Base-by-base conservation (phyloP, 1,284 basidiomycete genomes). In the Ustilago bromivora region DNA sequence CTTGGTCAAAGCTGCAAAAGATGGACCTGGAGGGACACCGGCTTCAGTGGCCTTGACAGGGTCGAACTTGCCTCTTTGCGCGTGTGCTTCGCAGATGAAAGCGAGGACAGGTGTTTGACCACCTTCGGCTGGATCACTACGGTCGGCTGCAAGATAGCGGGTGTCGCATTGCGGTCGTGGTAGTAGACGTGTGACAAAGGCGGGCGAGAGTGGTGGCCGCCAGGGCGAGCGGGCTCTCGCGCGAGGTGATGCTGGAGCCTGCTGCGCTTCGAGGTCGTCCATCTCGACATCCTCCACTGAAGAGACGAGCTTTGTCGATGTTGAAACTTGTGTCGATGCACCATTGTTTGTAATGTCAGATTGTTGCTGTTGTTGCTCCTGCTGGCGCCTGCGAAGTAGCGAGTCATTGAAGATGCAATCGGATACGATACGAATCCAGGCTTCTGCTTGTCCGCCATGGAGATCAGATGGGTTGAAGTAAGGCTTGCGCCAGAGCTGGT, bases 51-150 rank as follows among this genome's bases (percentile, higher is more conserved):
- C 94, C 74, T 90, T 91, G 65, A 87, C 87, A 0, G 87, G 90
- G 74, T 96, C 90, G 82, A 98, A 96, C 86, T 93, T 94, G n/a
- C 95, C 95, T 3, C 94, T 91, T 43, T 92, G 88, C 3, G 89
- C 89, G 0, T 94, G 93, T 0, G 94, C 94, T 56, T 93, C 89
- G 49, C 92, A 86, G 31, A 96, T 89, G 84, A 95, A 97, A 28
- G 88, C 87, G 0, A 84, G 49, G 0, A 83, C 75, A 10, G 79
- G 72, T 1, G 81, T 73, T 28, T 76, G 76, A 9, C 57, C 66
- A 10, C 59, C 55, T 19, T 58, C 59, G 15, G 65, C 57, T 66
- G 75, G 41, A 43, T 73, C 58, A 46, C 12, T 17, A 31, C 54
- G 34, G 46, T 65, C 40, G 63, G 76, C 52, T 23, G 62, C 49